Conservation (phyloP, 345 rosid species). For the Corchorus capsularis region DNA sequence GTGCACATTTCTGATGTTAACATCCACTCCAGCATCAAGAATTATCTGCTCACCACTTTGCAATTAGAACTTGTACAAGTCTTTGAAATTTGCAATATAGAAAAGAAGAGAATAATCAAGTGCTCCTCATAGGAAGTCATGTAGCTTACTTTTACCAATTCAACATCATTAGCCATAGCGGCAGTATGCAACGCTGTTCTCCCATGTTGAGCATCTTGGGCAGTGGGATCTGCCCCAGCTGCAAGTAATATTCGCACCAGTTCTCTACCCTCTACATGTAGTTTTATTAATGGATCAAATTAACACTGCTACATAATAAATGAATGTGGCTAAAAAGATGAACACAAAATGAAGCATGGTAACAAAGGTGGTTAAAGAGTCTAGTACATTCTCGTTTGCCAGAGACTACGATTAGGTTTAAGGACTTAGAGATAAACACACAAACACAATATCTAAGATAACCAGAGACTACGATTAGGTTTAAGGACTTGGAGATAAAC, state of each 20-base stretch:
- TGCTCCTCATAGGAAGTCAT: not conserved
- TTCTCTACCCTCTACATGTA: constrained; percentile 85
- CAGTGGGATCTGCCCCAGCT: constrained; percentile 92
- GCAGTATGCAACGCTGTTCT: constrained; percentile 94
- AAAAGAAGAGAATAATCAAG: not conserved
- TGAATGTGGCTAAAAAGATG: not conserved
- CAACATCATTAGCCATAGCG: constrained; percentile 89
- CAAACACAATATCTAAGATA: not conserved
- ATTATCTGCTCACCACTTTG: constrained; percentile 58
- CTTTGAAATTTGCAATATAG: too few relatives aligned
- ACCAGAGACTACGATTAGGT: not conserved
- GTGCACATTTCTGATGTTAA: constrained; percentile 78
- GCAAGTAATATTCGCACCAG: constrained; percentile 79
- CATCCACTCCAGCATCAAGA: constrained; percentile 95
- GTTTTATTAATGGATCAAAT: constrained; percentile 18
- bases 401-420: not conserved
- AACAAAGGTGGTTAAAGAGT: not conserved
- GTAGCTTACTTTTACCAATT: constrained; percentile 74
- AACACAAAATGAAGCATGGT: not conserved
- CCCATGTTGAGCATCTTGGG: constrained; percentile 84
- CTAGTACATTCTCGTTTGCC: not conserved
- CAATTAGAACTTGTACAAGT: constrained; percentile 17
- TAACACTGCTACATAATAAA: constrained; percentile 2
- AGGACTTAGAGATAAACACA: not conserved
- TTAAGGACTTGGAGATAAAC: not conserved